Evolutionary conservation across 176 grass and related monocot species (phyloP).

Genomic region (Puya raimondii): DNA sequence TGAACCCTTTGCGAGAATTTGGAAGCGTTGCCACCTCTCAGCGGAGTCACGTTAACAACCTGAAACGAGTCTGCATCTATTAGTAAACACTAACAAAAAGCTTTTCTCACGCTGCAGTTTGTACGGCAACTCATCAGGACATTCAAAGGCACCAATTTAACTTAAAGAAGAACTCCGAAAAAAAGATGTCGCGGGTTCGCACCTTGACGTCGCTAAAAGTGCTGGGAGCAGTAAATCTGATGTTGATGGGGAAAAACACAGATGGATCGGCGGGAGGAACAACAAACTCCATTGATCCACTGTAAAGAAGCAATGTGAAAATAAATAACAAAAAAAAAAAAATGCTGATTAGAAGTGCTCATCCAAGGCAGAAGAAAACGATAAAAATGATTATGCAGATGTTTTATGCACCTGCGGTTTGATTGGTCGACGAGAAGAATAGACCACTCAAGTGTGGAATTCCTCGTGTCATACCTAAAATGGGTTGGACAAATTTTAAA

Average conservation of each 20-base stretch:
- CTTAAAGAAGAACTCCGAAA: not conserved
- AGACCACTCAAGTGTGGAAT: slow-evolving; percentile 69
- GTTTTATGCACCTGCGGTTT: slow-evolving; percentile 51
- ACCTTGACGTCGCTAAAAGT: slow-evolving; percentile 84
- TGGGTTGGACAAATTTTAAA: not conserved
- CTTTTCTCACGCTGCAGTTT: not conserved
- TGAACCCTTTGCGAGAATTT: slow-evolving; percentile 56
- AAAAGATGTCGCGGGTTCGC: not conserved
- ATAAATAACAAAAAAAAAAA: not conserved
- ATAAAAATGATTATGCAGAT: slow-evolving; percentile 2
- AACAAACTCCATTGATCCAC: slow-evolving; percentile 81
- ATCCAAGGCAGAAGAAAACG: not conserved
- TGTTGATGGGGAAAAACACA: slow-evolving; percentile 65
- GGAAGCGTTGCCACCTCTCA: slow-evolving; percentile 43
- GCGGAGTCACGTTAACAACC: slow-evolving; percentile 39
- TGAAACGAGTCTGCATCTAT: slow-evolving; percentile 11
- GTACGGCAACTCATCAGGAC: not conserved
- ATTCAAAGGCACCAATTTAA: not conserved
- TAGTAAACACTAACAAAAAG: slow-evolving; percentile 7
- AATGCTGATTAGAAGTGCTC: not conserved
- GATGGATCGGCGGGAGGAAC: slow-evolving; percentile 60
- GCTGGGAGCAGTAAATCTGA: slow-evolving; percentile 61
- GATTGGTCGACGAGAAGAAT: slow-evolving; percentile 77
- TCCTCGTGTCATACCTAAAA: slow-evolving; percentile 62
- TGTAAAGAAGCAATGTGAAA: slow-evolving; percentile 17